Base-by-base conservation (phyloP, 441 rosid genomes). In the Francoa sonchifolia region DNA sequence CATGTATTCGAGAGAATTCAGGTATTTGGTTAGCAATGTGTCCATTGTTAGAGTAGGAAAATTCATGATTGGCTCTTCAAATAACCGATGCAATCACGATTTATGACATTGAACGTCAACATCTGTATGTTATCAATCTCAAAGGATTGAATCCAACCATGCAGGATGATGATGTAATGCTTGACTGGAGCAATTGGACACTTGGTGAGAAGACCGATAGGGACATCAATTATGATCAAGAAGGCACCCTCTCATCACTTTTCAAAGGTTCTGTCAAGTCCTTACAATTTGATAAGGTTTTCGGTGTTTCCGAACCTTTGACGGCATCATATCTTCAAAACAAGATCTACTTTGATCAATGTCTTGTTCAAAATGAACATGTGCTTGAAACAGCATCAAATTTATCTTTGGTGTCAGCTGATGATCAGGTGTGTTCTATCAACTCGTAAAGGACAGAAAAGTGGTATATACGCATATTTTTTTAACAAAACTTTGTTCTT, bases 101-200 rank as follows among this genome's bases (percentile, higher is more conserved):
- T 19, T 39, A 35, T 25, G 5, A 21, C 12, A 37, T 10, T 13
- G 21, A 10, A 5, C 33, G 12, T 29, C 1, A 46, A 12, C 47
- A 11, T 11, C 37, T 21, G 25, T 29, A 27, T 21, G 42, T 47
- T 41, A 12, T 28, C 37, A 15, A 2, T n/a, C 14, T 55, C 42
- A 42, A 32, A n/a, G 8, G 21, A 16, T 55, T 36, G 12, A 36
- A 38, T 36, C 17, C 36, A 51, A 43, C 36, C 38, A 27, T 65
- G 59, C 62, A 81, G 71, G 83, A 77, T 56, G 64, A 50, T 41
- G 50, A 38, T 29, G 47, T 17, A 44, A 19, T 59, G 50, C 61
- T 77, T 69, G 89, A 85, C 59, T 89, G 98, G 98, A 74, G 61
- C 48, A 56, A 65, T 42, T 82, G 89, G 94, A 61, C 48, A 9